Conservation (phyloP, 192 early-diverging fungal species). For the Backusella westeae region DNA sequence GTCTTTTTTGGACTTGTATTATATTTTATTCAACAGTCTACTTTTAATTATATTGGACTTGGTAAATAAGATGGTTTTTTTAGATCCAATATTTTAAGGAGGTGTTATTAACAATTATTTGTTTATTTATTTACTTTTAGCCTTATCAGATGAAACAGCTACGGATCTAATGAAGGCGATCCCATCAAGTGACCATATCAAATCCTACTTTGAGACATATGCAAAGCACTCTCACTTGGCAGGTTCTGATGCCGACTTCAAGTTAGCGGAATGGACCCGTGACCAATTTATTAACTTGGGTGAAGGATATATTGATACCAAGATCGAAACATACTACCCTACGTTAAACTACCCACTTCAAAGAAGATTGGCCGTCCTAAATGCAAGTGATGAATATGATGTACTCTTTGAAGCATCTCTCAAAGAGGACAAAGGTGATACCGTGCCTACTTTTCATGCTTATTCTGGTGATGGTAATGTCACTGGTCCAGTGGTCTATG, state of each 20-base stretch:
- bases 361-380: slow-evolving; percentile 44
- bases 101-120: neutral
- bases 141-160: slow-evolving; percentile 1
- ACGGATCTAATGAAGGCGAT: slow-evolving; percentile 1
- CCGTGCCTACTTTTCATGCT: slow-evolving; percentile 60
- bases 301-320: slow-evolving; percentile 34
- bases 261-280: slow-evolving; percentile 48
- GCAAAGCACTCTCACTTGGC: slow-evolving; percentile 42
- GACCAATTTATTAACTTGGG: slow-evolving; percentile 47
- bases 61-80: neutral
- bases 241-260: slow-evolving; percentile 42
- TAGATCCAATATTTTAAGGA: neutral
- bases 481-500: slow-evolving; percentile 59
- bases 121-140: neutral
- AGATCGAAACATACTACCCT: slow-evolving; percentile 57
- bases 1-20: neutral
- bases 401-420: neutral
- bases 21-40: neutral
- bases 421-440: slow-evolving; percentile 15
- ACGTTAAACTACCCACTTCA: slow-evolving; percentile 50
- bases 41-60: neutral
- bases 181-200: slow-evolving; percentile 7
- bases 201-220: neutral
- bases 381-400: neutral
- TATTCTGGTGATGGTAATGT: slow-evolving; percentile 57